Conservation (phyloP, 176 grass and related monocot genomes). For the Triticum monococcum region DNA sequence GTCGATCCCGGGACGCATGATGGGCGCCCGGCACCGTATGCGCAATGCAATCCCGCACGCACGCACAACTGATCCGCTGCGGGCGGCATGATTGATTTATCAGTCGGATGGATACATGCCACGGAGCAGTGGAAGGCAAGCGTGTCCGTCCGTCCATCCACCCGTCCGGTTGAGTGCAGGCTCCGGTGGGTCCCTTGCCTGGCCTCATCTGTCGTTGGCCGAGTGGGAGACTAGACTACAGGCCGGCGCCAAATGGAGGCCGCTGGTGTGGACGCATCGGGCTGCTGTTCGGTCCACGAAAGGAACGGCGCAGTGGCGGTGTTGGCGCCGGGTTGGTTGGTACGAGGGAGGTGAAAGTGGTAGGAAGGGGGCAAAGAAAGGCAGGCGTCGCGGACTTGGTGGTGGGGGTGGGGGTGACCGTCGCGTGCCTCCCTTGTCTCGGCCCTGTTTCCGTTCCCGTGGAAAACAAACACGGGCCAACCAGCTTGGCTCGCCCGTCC, state of each 20-base stretch:
- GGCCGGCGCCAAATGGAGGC: neutral
- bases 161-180: neutral
- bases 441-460: conserved; percentile 2
- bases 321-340: neutral
- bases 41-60: neutral
- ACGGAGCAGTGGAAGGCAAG: conserved; percentile 2
- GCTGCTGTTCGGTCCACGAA: neutral
- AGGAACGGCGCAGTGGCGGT: neutral
- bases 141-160: neutral
- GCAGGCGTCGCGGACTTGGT: neutral
- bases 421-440: neutral
- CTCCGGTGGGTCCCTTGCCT: neutral
- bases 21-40: neutral
- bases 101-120: neutral
- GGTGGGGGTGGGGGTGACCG: neutral
- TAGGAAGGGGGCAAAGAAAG: neutral
- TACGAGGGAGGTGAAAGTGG: neutral
- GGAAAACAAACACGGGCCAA: neutral
- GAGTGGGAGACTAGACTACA: neutral
- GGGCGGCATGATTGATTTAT: conserved; percentile 8
- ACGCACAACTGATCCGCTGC: neutral
- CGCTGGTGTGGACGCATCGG: neutral
- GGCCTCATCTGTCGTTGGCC: neutral
- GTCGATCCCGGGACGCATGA: neutral
- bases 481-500: neutral